Evolutionary conservation across 768 basidiomycete genomes (phyloP).

Genomic region (Lactarius tabidus): DNA sequence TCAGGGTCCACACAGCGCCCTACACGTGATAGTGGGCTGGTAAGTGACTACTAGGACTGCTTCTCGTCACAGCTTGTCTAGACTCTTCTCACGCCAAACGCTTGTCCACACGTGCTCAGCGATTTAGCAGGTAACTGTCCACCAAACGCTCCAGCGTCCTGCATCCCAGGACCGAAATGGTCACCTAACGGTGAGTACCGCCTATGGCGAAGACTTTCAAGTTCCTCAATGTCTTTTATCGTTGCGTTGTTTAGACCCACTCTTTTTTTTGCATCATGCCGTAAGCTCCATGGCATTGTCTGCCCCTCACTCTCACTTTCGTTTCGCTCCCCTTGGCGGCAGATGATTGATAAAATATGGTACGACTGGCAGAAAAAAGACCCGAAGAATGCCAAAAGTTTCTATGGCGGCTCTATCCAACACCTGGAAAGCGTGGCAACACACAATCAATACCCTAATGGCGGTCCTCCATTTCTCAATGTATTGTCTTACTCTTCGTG

Average conservation of each 20-base stretch:
- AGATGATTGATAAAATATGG: slow-evolving; percentile 40
- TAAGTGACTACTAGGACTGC: slow-evolving; percentile 11
- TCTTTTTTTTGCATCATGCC: slow-evolving; percentile 37
- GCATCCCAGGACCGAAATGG: slow-evolving; percentile 31
- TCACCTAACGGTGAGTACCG: slow-evolving; percentile 32
- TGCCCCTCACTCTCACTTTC: background rate
- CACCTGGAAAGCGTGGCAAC: slow-evolving; percentile 26
- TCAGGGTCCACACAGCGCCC: slow-evolving; percentile 35
- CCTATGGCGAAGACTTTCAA: background rate
- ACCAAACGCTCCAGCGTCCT: slow-evolving; percentile 26
- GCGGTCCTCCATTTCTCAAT: slow-evolving; percentile 28
- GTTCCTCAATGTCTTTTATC: background rate
- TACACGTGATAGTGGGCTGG: slow-evolving; percentile 37
- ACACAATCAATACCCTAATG: slow-evolving; percentile 30
- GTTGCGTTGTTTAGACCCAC: slow-evolving; percentile 29
- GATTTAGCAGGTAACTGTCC: slow-evolving; percentile 34
- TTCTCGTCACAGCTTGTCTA: background rate
- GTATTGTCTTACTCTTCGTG: slow-evolving; percentile 16
- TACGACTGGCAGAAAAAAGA: slow-evolving; percentile 35
- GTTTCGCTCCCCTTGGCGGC: background rate
- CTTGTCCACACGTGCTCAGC: slow-evolving; percentile 22
- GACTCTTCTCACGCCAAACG: background rate
- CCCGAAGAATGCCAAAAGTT: slow-evolving; percentile 30
- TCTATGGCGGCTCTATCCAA: slow-evolving; percentile 34
- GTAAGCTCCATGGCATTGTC: slow-evolving; percentile 23